phyloP scores from a whole-genome alignment of 768 basidiomycete species.

The Russula sp. region DNA sequence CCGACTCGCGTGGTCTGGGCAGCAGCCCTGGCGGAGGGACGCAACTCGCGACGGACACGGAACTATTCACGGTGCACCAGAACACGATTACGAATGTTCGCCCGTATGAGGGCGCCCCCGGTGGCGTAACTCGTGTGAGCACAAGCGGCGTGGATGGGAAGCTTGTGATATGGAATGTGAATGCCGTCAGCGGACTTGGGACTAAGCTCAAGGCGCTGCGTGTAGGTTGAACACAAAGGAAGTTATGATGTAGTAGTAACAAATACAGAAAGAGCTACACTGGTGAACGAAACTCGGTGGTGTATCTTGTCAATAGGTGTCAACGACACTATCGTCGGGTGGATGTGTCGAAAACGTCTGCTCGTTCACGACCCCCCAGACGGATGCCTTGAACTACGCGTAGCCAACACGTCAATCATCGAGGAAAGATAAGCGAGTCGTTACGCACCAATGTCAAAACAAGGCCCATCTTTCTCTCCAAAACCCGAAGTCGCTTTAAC shows the following conservation, averaged over 20 bases:
- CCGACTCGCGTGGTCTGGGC: slow-evolving; percentile 70
- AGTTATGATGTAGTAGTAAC: slow-evolving; percentile 24
- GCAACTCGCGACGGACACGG: slow-evolving; percentile 53
- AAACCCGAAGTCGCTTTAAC: slow-evolving; percentile 66
- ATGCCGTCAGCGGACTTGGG: slow-evolving; percentile 50
- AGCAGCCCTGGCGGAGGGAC: slow-evolving; percentile 37
- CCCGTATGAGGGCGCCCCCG: slow-evolving; percentile 60
- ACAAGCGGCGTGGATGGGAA: slow-evolving; percentile 94
- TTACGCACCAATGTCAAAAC: slow-evolving; percentile 81
- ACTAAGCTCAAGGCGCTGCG: slow-evolving; percentile 46
- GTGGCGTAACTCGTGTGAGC: slow-evolving; percentile 70
- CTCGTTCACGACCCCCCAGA: slow-evolving; percentile 91
- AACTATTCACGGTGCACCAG: slow-evolving; percentile 89
- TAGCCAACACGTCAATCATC: background rate
- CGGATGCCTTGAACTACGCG: slow-evolving; percentile 87
- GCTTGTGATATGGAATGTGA: slow-evolving; percentile 87
- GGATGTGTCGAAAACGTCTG: slow-evolving; percentile 43
- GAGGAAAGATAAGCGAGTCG: too few species aligned
- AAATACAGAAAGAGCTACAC: slow-evolving; percentile 6
- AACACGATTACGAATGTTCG: slow-evolving; percentile 96
- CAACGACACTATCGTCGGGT: slow-evolving; percentile 15
- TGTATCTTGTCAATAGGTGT: slow-evolving; percentile 19
- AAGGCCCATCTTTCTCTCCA: slow-evolving; percentile 94
- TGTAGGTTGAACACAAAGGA: slow-evolving; percentile 31
- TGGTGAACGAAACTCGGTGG: background rate